A percentile compares a stretch with the other conserved stretches of the same genome.
Conservation (phyloP, 164 flowering plant species). For the Stephania cephalantha region DNA sequence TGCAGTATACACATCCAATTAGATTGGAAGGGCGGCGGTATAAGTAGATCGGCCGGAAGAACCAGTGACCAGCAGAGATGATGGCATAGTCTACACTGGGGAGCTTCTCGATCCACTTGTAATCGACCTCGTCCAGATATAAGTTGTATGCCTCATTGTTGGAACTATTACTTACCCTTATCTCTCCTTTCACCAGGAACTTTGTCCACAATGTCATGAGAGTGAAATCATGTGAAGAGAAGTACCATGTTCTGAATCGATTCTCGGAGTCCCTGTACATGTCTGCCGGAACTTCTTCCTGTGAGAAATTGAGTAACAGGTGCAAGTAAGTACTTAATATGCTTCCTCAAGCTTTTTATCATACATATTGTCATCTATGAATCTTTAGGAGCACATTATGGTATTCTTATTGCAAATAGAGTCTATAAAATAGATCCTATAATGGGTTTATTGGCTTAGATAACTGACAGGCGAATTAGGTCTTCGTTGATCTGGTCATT, state of each 20-base stretch:
- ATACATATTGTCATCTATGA: too few relatives aligned
- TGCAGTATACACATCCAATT: conserved; percentile 33
- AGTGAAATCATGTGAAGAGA: conserved; percentile 58
- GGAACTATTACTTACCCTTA: conserved; percentile 21
- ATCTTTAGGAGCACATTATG: too few relatives aligned
- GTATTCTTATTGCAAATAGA: too few relatives aligned
- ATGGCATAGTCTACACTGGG: conserved; percentile 25
- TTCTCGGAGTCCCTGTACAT: conserved; percentile 48
- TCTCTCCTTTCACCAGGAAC: conserved; percentile 25
- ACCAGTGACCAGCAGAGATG: conserved; percentile 39
- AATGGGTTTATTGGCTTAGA: too few relatives aligned
- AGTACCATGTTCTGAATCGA: conserved; percentile 51
- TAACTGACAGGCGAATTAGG: too few relatives aligned
- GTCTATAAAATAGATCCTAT: too few relatives aligned
- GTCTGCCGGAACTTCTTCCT: conserved; percentile 30
- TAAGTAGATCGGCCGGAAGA: conserved; percentile 28
- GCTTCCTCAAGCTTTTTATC: neutral
- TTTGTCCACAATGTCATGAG: conserved; percentile 49
- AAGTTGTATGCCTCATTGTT: conserved; percentile 20
- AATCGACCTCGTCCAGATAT: conserved; percentile 29
- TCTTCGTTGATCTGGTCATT: too few relatives aligned
- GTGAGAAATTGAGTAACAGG: conserved; percentile 1
- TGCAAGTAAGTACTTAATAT: neutral
- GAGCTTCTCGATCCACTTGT: conserved; percentile 22
- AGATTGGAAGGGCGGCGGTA: conserved; percentile 13